Conservation (phyloP, 1,284 basidiomycete species). For the Microbotryum saponariae region DNA sequence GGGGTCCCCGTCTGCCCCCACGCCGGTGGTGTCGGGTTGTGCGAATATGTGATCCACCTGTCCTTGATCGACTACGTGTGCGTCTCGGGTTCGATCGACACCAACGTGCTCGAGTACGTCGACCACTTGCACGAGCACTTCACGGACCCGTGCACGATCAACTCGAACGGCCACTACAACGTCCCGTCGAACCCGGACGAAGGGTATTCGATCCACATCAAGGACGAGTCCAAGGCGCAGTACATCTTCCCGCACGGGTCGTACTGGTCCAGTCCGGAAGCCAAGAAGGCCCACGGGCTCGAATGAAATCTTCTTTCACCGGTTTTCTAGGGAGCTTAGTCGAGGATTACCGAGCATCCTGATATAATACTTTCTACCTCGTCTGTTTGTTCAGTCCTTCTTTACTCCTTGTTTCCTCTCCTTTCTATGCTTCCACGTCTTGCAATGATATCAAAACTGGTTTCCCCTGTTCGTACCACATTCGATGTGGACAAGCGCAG, state of each 20-base stretch:
- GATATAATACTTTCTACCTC: too few species aligned
- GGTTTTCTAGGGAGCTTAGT: neutral
- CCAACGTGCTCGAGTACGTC: slow-evolving; percentile 77
- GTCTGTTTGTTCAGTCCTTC: too few species aligned
- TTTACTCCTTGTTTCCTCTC: too few species aligned
- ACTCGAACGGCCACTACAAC: slow-evolving; percentile 74
- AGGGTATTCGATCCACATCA: slow-evolving; percentile 43
- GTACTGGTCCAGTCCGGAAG: slow-evolving; percentile 41
- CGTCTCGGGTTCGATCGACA: slow-evolving; percentile 82
- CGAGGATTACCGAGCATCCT: neutral
- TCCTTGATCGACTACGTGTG: slow-evolving; percentile 83
- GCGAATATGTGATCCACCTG: slow-evolving; percentile 79
- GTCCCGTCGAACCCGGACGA: slow-evolving; percentile 42
- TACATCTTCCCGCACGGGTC: slow-evolving; percentile 44
- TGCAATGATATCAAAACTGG: too few species aligned
- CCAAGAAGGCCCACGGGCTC: slow-evolving; percentile 16
- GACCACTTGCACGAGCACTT: slow-evolving; percentile 94
- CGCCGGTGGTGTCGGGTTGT: slow-evolving; percentile 88
- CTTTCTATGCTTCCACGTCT: too few species aligned
- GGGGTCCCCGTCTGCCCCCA: slow-evolving; percentile 86
- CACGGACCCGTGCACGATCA: slow-evolving; percentile 79
- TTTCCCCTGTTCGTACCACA: too few species aligned
- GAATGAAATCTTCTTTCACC: neutral
- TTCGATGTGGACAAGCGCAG: too few species aligned
- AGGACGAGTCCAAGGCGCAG: slow-evolving; percentile 42